A percentile compares a stretch with the other conserved stretches of the same genome.
Conservation (phyloP, 2,329 filamentous ascomycete species). For the Aspergillus carbonarius region DNA sequence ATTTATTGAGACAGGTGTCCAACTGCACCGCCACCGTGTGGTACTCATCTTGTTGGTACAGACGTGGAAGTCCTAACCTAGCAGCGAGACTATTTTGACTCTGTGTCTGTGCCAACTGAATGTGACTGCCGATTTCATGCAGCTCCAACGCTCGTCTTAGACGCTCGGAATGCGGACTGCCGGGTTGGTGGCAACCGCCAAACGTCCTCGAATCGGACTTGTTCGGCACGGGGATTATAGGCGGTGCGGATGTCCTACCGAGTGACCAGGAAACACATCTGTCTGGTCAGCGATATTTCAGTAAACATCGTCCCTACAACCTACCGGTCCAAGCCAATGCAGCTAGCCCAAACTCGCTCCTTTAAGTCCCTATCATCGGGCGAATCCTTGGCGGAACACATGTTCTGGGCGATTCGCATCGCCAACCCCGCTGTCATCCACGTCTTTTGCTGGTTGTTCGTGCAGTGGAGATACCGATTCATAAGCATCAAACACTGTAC, state of each 20-base stretch:
- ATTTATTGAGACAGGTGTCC: slow-evolving; percentile 18
- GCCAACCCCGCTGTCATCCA: slow-evolving; percentile 23
- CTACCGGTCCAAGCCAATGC: slow-evolving; percentile 20
- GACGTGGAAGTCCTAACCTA: slow-evolving; percentile 7
- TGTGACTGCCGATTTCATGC: slow-evolving; percentile 22
- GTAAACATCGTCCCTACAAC: background rate
- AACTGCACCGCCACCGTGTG: slow-evolving; percentile 15
- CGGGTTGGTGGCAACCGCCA: background rate
- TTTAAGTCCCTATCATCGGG: slow-evolving; percentile 2
- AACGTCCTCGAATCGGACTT: background rate
- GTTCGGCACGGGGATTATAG: slow-evolving; percentile 1
- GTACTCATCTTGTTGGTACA: slow-evolving; percentile 21
- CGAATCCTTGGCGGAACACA: slow-evolving; percentile 14
- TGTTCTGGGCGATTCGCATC: slow-evolving; percentile 19
- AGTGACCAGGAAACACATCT: slow-evolving; percentile 24
- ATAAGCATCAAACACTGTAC: slow-evolving; percentile 22
- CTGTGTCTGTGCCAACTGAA: slow-evolving; percentile 21
- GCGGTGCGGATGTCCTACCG: slow-evolving; percentile 15
- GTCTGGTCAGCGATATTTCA: background rate
- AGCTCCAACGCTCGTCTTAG: slow-evolving; percentile 6
- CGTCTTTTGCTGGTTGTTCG: slow-evolving; percentile 20
- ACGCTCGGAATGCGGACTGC: background rate
- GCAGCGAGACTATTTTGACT: slow-evolving; percentile 14
- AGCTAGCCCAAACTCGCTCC: slow-evolving; percentile 18
- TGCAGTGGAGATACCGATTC: slow-evolving; percentile 24